Percentiles rank a stretch among this genome's conserved stretches.
phyloP scores from a whole-genome alignment of 1,284 basidiomycete genomes.

The Austropuccinia psidii region DNA sequence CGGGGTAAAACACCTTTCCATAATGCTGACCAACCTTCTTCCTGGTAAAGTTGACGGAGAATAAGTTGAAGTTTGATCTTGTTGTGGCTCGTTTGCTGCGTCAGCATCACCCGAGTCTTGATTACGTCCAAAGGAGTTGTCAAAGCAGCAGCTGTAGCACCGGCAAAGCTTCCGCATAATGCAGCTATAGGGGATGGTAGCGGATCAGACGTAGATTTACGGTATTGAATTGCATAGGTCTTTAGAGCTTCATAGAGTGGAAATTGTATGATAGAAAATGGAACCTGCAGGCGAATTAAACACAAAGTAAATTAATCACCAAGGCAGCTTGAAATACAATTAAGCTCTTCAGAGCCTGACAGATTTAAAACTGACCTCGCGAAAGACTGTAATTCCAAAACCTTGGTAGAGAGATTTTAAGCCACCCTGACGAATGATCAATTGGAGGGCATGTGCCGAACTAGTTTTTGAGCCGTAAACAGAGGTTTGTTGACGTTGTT shows the following conservation, averaged over 20 bases:
- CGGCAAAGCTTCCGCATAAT: conserved; percentile 80
- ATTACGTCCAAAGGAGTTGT: conserved; percentile 96
- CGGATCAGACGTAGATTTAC: conserved; percentile 50
- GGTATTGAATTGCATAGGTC: conserved; percentile 52
- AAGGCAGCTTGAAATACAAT: too few relatives aligned
- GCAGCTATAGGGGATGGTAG: conserved; percentile 69
- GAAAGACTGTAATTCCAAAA: conserved; percentile 66
- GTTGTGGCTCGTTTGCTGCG: conserved; percentile 57
- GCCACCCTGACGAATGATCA: conserved; percentile 58
- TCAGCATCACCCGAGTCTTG: conserved; percentile 96
- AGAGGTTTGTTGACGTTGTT: conserved; percentile 70
- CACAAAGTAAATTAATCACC: too few relatives aligned
- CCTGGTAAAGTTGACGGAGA: conserved; percentile 55
- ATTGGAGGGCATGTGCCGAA: conserved; percentile 51
- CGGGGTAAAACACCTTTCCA: conserved; percentile 84
- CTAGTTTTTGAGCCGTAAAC: conserved; percentile 57
- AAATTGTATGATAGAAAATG: conserved; percentile 96
- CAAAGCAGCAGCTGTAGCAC: conserved; percentile 75
- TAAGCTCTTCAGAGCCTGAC: too few relatives aligned
- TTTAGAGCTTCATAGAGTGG: conserved; percentile 91
- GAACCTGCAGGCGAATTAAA: too few relatives aligned
- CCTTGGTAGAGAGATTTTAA: conserved; percentile 67
- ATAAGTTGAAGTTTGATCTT: conserved; percentile 39
- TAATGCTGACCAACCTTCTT: conserved; percentile 67
- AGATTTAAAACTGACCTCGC: conserved; percentile 66